phyloP scores from a whole-genome alignment of 805 yeast genomes.

The Candida stauntonica region DNA sequence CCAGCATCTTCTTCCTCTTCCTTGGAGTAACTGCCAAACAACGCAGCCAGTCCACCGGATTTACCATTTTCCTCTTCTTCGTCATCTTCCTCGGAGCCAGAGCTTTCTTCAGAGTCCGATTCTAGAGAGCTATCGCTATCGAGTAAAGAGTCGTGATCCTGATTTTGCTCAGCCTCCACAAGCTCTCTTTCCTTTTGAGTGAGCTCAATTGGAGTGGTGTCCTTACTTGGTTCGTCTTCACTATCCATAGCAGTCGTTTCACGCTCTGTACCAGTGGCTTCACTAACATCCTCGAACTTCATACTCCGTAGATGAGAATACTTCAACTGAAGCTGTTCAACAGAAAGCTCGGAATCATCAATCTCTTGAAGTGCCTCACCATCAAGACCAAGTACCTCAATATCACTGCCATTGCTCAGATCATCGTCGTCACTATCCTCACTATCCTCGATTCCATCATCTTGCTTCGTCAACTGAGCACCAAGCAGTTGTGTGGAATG shows the following conservation, averaged over 20 bases:
- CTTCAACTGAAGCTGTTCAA: slow-evolving; percentile 26
- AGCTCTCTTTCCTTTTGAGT: slow-evolving; percentile 24
- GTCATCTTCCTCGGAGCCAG: slow-evolving; percentile 17
- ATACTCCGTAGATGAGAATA: slow-evolving; percentile 24
- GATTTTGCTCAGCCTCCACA: slow-evolving; percentile 26
- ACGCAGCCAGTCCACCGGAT: slow-evolving; percentile 29
- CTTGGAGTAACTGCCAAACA: slow-evolving; percentile 30
- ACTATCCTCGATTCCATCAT: slow-evolving; percentile 22
- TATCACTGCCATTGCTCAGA: slow-evolving; percentile 31
- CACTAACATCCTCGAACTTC: slow-evolving; percentile 28
- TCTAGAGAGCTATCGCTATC: slow-evolving; percentile 31
- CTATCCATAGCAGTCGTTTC: slow-evolving; percentile 18
- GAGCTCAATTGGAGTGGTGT: slow-evolving; percentile 16
- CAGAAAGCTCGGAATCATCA: slow-evolving; percentile 28
- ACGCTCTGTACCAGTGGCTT: slow-evolving; percentile 19
- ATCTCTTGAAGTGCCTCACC: slow-evolving; percentile 12
- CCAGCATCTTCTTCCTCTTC: slow-evolving; percentile 35
- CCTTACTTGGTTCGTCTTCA: slow-evolving; percentile 15
- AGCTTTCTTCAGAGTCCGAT: slow-evolving; percentile 25
- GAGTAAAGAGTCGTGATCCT: slow-evolving; percentile 16
- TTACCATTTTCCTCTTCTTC: slow-evolving; percentile 8
- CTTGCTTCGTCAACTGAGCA: slow-evolving; percentile 59
- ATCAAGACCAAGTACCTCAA: slow-evolving; percentile 8
- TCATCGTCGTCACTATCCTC: slow-evolving; percentile 20
- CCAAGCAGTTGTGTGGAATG: slow-evolving; percentile 88